Evolutionary conservation across 495 filamentous ascomycete species (phyloP).

Genomic region (Sphaerosporella brunnea): DNA sequence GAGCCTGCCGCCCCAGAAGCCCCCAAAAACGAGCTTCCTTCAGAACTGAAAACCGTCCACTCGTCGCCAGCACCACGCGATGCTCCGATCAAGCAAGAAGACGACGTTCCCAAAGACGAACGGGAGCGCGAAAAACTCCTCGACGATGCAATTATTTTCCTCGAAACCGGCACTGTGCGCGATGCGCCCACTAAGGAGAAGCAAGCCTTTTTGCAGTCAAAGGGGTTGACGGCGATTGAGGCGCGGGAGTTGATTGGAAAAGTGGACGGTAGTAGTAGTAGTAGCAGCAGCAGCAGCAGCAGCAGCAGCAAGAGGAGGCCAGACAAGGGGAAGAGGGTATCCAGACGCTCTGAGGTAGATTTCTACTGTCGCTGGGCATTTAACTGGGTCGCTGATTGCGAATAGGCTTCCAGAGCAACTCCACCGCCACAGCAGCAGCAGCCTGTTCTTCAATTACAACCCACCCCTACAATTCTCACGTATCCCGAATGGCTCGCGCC

Average conservation of each 20-base stretch:
- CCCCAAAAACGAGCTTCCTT: conserved; percentile 5
- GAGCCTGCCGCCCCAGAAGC: no score
- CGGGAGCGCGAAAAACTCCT: conserved; percentile 34
- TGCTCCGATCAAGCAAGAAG: conserved; percentile 11
- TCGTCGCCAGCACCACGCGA: conserved; percentile 20
- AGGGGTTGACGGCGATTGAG: conserved; percentile 52
- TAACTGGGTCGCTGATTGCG: no score
- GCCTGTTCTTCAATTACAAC: conserved; percentile 14
- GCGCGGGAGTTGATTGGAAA: conserved; percentile 38
- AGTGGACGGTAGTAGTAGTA: background rate
- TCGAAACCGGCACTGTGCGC: conserved; percentile 61
- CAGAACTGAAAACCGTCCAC: conserved; percentile 19
- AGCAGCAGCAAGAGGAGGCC: background rate
- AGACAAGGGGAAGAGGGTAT: background rate
- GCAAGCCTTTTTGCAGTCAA: conserved; percentile 57
- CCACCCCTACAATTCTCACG: conserved; percentile 73
- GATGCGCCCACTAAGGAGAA: conserved; percentile 54
- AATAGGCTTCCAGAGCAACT: no score
- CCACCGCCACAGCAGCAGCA: conserved; percentile 4
- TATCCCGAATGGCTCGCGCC: conserved; percentile 88
- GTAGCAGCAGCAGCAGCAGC: background rate
- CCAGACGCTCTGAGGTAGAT: no score
- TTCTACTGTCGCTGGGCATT: no score
- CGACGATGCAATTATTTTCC: conserved; percentile 57
- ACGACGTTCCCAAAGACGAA: conserved; percentile 1